A percentile compares a stretch with the other conserved stretches of the same genome.
Conservation (phyloP, 805 yeast species). For the Millerago galiae region DNA sequence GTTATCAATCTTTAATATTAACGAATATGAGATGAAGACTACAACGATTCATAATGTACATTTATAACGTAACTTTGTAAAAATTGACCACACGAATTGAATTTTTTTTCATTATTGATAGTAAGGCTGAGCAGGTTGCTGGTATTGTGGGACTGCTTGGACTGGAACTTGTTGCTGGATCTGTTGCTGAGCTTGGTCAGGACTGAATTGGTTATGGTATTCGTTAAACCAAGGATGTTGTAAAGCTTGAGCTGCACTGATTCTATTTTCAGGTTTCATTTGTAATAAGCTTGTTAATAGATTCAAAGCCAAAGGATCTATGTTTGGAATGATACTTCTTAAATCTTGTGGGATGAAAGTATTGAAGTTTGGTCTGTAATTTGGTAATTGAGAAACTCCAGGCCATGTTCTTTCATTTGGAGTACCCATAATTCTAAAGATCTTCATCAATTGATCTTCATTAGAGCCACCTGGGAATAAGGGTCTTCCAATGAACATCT, state of each 20-base stretch:
- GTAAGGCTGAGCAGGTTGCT: conserved; percentile 8
- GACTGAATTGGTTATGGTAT: conserved; percentile 32
- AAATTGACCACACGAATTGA: neutral
- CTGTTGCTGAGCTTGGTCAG: conserved; percentile 1
- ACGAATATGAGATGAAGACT: neutral
- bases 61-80: neutral
- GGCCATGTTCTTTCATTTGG: conserved; percentile 98
- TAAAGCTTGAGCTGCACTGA: conserved; percentile 89
- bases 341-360: conserved; percentile 87
- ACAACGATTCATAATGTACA: neutral
- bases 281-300: conserved; percentile 69
- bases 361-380: conserved; percentile 79
- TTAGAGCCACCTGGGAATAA: conserved; percentile 94
- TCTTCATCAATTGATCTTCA: conserved; percentile 89
- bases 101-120: conserved; percentile 6
- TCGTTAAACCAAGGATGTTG: conserved; percentile 91
- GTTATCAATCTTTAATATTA: conserved; percentile 10
- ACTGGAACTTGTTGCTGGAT: neutral
- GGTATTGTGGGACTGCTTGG: conserved; percentile 3
- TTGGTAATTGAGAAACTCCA: conserved; percentile 85
- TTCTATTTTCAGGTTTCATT: conserved; percentile 91
- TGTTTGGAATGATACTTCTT: conserved; percentile 63
- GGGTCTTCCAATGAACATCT: conserved; percentile 98
- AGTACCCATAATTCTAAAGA: conserved; percentile 91
- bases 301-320: conserved; percentile 81